Evolutionary conservation across 2,329 filamentous ascomycete genomes (phyloP).

Genomic region (Knufia fluminis): DNA sequence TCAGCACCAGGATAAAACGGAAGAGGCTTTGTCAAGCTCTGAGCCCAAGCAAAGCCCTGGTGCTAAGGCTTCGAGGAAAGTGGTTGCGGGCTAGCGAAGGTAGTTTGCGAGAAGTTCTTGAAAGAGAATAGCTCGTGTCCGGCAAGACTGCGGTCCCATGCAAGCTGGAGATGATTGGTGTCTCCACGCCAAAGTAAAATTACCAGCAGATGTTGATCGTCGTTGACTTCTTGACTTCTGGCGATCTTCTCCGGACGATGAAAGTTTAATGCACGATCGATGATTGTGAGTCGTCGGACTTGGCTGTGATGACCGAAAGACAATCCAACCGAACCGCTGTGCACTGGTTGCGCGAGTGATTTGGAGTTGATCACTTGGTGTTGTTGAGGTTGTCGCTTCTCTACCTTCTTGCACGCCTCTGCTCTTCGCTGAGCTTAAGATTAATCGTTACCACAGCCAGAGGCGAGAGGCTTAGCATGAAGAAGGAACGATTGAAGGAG

Average conservation of each 20-base stretch:
- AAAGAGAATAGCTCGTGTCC: background rate
- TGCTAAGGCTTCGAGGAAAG: background rate
- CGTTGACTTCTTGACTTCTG: background rate
- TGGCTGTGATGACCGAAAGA: background rate
- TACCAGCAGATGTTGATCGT: background rate
- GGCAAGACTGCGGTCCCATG: background rate
- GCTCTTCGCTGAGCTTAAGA: background rate
- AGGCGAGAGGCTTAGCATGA: background rate
- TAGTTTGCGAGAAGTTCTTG: background rate
- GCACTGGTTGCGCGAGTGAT: too few species aligned
- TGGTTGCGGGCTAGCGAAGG: background rate
- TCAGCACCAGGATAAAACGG: background rate
- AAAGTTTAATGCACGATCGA: background rate
- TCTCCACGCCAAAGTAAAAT: constrained; percentile 1
- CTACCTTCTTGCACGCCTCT: background rate
- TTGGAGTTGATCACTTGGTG: too few species aligned
- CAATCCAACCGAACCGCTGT: background rate
- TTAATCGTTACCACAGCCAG: background rate
- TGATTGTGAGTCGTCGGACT: background rate
- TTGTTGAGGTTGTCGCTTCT: too few species aligned
- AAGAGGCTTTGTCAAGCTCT: background rate
- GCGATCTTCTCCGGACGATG: background rate
- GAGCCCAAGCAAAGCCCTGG: background rate
- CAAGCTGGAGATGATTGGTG: background rate
- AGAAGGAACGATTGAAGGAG: background rate